Evolutionary conservation across 768 basidiomycete genomes (phyloP), one percentile per base, ranked within the genome.

Genomic region (Collybiopsis confluens): DNA sequence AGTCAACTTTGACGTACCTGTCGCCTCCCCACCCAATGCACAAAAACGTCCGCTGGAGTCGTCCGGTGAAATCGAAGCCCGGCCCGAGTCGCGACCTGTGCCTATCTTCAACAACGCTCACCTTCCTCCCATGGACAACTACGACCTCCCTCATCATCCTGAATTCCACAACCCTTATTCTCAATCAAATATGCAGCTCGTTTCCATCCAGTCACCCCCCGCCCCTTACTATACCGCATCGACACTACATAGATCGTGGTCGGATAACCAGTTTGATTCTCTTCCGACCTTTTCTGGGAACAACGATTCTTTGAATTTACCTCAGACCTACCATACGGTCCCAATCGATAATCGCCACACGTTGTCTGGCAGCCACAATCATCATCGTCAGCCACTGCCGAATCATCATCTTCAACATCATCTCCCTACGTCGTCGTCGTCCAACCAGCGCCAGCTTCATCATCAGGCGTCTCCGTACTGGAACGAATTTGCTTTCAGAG

Each of bases 381-480:
- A n/a, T 40, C 13, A 40, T 20, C 38, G 15, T 15, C 5, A 5
- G 57, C 65, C 68, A 40, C 68, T 65, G 59, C 5, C 5, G 5
- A 5, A 33, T 33, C 30, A 33, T 13, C 30, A 33, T 33, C 6
- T 5, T 33, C 5, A 6, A 5, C 30, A 33, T 13, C 30, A 33
- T 33, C 13, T 13, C 30, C 13, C 30, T 33, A 33, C 30, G 5
- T 6, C 30, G 5, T 5, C 6, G 30, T 33, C 30, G 30, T 33
- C 30, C 13, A 33, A 5, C 13, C 30, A 33, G 5, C 30, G 30
- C 5, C 6, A 13, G 30, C 6, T 7, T 20, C 38, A 20, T 40
- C 13, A 40, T 20, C 38, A 8, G 35, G 16, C 13, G 58, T 64
- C 69, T 43, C 69, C 65, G 59, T 71, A 63, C 54, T 72, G 70